Base-by-base conservation (phyloP, 305 asterid genomes). In the Fraxinus platypoda region DNA sequence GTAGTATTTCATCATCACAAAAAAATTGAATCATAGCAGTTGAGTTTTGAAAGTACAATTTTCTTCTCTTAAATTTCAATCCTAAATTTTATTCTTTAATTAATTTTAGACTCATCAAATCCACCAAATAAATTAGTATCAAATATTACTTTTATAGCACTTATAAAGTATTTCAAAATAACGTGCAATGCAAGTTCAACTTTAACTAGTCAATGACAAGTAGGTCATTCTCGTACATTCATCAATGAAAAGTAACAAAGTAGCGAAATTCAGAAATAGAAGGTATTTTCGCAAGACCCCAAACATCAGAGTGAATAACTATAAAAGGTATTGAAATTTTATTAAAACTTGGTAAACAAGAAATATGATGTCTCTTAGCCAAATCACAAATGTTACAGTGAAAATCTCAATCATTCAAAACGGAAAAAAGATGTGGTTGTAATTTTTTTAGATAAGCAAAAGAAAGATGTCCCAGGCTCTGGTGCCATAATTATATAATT, bases 181-280 rank as follows among this genome's bases (percentile, higher is more conserved):
- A n/a, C n/a, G n/a, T n/a, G n/a, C n/a, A n/a, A n/a, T n/a, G n/a
- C n/a, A n/a, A n/a, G n/a, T n/a, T n/a, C n/a, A n/a, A n/a, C n/a
- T n/a, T n/a, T n/a, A n/a, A n/a, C n/a, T n/a, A n/a, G n/a, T n/a
- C 2, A 82, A 34, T 17, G 57, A 78, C 2, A 82, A 8, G 33
- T 37, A 81, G 9, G 49, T 28, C 49, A 81, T 57, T 2, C 84
- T 6, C 0, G 76, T 54, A 8, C 68, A 81, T 54, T 59, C 79
- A 59, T 81, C 68, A 54, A 74, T 74, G 37, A 57, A 74, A 80
- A 0, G 79, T 34, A 8, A 73, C 74, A 81, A 72, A 74, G 6
- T 54, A 81, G 2, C 37, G 9, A 68, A 78, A 37, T 8, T 54
- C 23, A 9, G 74, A 19, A 2, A 52, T 11, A 3, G 75, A 49